Conservation (phyloP, 345 rosid genomes). For the Lumnitzera racemosa region DNA sequence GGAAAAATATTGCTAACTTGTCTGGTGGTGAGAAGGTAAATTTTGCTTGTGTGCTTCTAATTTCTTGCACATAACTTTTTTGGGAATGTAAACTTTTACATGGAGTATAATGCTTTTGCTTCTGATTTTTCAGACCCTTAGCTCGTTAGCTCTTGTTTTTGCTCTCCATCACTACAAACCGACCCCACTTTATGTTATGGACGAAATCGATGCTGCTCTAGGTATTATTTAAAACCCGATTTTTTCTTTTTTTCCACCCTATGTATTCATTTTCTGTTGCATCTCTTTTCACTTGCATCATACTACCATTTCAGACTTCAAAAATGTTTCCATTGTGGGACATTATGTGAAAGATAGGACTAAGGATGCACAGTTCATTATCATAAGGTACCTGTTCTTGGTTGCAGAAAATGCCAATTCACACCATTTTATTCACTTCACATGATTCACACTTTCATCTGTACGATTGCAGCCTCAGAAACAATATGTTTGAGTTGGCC, state of each 20-base stretch:
- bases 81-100: not conserved
- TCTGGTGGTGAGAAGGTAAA: constrained; percentile 97
- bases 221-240: constrained; percentile 25
- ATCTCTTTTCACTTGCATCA: not conserved
- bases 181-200: constrained; percentile 97
- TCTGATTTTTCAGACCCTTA: constrained; percentile 65
- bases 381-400: constrained; percentile 53
- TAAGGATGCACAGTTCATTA: constrained; percentile 89
- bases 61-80: not conserved
- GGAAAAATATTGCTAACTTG: constrained; percentile 94
- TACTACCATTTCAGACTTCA: constrained; percentile 54
- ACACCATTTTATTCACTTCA: not conserved
- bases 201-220: constrained; percentile 94
- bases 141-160: constrained; percentile 92
- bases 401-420: not conserved
- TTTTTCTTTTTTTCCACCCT: not conserved
- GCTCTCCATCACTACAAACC: constrained; percentile 99
- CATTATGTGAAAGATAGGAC: constrained; percentile 97
- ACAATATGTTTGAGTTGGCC: constrained; percentile 98
- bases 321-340: constrained; percentile 96
- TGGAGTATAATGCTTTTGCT: not conserved
- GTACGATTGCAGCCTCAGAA: constrained; percentile 63
- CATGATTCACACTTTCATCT: not conserved
- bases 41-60: not conserved
- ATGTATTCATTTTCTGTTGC: constrained; percentile 3